Evolutionary conservation across 176 grass and related monocot genomes (phyloP).

Genomic region (Ananas comosus): DNA sequence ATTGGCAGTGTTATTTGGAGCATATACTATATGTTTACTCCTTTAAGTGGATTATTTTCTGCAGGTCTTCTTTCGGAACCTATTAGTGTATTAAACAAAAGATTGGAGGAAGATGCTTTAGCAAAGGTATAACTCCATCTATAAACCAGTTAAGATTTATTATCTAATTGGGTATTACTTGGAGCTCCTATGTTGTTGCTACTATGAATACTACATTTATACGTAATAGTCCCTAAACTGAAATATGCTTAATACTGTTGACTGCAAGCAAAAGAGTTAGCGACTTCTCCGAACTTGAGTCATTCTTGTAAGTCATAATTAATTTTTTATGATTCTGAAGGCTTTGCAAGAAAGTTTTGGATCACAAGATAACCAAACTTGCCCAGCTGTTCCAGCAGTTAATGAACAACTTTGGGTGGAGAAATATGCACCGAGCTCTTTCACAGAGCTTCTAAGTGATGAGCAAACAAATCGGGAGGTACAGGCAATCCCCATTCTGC

Average conservation of each 20-base stretch:
- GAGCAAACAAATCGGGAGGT: conserved; percentile 93
- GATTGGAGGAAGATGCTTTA: conserved; percentile 53
- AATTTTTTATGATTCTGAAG: conserved; percentile 28
- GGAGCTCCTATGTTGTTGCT: not conserved
- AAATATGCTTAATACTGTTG: not conserved
- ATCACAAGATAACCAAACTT: conserved; percentile 23
- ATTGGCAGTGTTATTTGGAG: not conserved
- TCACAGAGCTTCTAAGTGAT: conserved; percentile 85
- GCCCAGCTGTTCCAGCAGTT: conserved; percentile 21
- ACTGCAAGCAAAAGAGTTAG: not conserved
- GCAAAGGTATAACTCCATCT: conserved; percentile 44
- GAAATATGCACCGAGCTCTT: conserved; percentile 82
- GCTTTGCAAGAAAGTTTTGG: conserved; percentile 60
- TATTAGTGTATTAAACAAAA: conserved; percentile 48
- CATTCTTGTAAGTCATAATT: conserved; percentile 8
- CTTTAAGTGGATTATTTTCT: not conserved
- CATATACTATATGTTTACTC: not conserved
- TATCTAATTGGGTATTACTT: not conserved
- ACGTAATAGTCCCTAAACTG: not conserved
- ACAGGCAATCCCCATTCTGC: conserved; percentile 14
- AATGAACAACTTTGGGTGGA: conserved; percentile 94
- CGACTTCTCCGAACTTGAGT: not conserved
- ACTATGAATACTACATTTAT: not conserved
- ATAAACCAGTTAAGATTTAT: not conserved
- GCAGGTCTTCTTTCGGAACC: conserved; percentile 68